A percentile compares a stretch with the other conserved stretches of the same genome.
phyloP scores from a whole-genome alignment of 2,329 filamentous ascomycete species.

The Penicillium sp. region DNA sequence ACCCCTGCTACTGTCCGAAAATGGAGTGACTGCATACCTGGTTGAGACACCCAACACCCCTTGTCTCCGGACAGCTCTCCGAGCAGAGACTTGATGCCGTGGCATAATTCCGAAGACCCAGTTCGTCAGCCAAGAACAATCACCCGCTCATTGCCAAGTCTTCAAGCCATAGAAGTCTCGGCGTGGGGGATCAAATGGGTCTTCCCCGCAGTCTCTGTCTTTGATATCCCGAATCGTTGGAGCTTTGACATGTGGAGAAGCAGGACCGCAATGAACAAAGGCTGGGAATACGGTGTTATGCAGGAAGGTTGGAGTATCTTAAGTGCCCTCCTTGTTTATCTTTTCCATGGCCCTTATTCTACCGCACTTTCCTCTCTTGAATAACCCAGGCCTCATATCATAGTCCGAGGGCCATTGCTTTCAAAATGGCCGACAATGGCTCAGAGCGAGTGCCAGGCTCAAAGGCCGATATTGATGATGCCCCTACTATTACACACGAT shows the following conservation, averaged over 20 bases:
- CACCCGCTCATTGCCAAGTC: constrained; percentile 1
- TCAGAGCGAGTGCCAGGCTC: constrained; percentile 11
- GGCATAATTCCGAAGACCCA: constrained; percentile 1
- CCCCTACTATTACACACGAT: constrained; percentile 25
- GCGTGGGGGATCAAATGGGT: constrained; percentile 6
- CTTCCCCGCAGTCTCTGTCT: constrained; percentile 17
- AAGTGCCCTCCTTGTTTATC: neutral
- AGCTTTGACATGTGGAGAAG: constrained; percentile 8
- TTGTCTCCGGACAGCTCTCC: neutral
- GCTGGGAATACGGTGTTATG: neutral
- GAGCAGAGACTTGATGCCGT: neutral
- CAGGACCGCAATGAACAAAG: neutral
- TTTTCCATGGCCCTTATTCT: neutral
- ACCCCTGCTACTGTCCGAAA: neutral
- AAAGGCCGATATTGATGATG: constrained; percentile 22
- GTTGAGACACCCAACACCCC: neutral
- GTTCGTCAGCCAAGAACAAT: constrained; percentile 14
- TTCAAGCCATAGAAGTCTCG: neutral
- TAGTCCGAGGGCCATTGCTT: neutral
- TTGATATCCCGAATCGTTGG: neutral
- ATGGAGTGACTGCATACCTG: neutral
- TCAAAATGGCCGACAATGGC: constrained; percentile 14
- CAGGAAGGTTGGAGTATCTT: neutral
- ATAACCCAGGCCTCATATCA: neutral
- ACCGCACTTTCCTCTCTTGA: neutral